A percentile compares a stretch with the other conserved stretches of the same genome.
Conservation (phyloP, 805 yeast species). For the Candida easanensis region DNA sequence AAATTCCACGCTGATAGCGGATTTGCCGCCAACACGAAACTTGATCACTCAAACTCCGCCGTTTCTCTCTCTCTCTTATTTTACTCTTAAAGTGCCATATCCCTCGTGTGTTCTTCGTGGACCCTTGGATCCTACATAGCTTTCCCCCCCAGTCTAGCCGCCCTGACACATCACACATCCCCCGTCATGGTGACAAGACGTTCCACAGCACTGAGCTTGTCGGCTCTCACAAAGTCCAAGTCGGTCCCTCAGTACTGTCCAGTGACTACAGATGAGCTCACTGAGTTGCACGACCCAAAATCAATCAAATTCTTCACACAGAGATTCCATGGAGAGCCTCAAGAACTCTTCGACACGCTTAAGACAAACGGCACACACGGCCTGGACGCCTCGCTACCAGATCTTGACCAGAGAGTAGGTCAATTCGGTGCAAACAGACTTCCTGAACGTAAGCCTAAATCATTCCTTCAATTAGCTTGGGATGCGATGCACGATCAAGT, state of each 20-base stretch:
- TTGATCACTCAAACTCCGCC: not conserved
- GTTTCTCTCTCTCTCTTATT: too few species aligned
- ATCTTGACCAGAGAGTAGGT: conserved; percentile 35
- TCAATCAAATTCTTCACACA: conserved; percentile 35
- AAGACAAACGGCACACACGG: conserved; percentile 42
- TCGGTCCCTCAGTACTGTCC: not conserved
- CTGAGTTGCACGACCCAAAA: conserved; percentile 61
- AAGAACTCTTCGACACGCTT: conserved; percentile 29
- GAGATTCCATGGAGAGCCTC: conserved; percentile 14
- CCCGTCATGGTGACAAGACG: conserved; percentile 12
- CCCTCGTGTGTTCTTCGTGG: too few species aligned
- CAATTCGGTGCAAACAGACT: conserved; percentile 67
- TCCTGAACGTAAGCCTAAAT: conserved; percentile 69
- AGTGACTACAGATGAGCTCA: conserved; percentile 33
- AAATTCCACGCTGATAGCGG: not conserved
- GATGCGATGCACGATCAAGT: conserved; percentile 92
- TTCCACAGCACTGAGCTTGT: conserved; percentile 8
- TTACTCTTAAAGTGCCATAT: too few species aligned
- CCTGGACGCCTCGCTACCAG: conserved; percentile 34
- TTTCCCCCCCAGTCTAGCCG: not conserved
- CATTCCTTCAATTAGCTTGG: conserved; percentile 65
- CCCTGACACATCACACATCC: not conserved
- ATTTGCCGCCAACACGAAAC: not conserved
- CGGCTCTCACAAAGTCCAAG: conserved; percentile 1
- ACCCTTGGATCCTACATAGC: too few species aligned